Conservation (phyloP, 1,139 yeast genomes). For the Hansenula lynferdii region DNA sequence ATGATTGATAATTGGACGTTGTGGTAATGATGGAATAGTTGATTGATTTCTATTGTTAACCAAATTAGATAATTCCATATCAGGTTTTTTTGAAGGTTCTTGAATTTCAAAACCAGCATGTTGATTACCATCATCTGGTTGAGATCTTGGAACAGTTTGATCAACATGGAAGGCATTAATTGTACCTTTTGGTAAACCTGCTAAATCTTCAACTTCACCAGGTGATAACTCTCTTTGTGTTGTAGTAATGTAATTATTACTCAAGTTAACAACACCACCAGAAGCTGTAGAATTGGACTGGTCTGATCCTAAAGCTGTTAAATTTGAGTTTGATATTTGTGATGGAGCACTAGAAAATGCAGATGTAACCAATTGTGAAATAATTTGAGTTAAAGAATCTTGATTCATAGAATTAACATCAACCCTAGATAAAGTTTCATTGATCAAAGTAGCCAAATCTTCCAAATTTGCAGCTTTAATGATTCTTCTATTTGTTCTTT, state of each 20-base stretch:
- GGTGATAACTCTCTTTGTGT: slow-evolving; percentile 15
- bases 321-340: not conserved
- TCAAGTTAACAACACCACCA: not conserved
- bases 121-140: not conserved
- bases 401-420: slow-evolving; percentile 15
- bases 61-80: slow-evolving; percentile 10
- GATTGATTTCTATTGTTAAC: slow-evolving; percentile 5
- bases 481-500: slow-evolving; percentile 57
- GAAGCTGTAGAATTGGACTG: too few species aligned
- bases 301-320: too few species aligned
- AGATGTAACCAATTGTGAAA: slow-evolving; percentile 27
- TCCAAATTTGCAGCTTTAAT: slow-evolving; percentile 23
- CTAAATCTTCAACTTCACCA: slow-evolving; percentile 29
- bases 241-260: not conserved
- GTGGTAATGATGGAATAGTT: too few species aligned
- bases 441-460: slow-evolving; percentile 18
- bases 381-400: slow-evolving; percentile 24
- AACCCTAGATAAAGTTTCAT: slow-evolving; percentile 18
- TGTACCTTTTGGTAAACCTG: slow-evolving; percentile 31
- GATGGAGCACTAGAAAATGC: slow-evolving; percentile 4
- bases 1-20: too few species aligned
- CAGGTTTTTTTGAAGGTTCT: slow-evolving; percentile 5
- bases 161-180: slow-evolving; percentile 23
- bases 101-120: not conserved
- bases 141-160: slow-evolving; percentile 2